These are phyloP conservation scores for Tricholoma saponaceum DNA, from an alignment of 768 basidiomycete species.

Conservation along the genomic window DNA sequence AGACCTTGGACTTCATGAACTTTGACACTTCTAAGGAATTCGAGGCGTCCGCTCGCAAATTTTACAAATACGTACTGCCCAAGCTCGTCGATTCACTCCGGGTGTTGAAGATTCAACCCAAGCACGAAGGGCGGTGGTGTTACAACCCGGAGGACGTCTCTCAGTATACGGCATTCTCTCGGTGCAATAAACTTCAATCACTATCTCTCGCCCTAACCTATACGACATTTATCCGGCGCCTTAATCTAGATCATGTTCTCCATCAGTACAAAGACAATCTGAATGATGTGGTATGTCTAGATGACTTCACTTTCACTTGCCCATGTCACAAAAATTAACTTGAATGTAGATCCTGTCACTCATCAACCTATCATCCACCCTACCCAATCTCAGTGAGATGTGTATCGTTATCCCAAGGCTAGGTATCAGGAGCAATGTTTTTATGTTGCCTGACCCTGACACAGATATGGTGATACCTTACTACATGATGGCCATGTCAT, in stretches of 20 bases:
- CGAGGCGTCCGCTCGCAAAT: neutral
- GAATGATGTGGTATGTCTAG: neutral
- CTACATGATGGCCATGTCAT: neutral
- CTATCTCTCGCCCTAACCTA: neutral
- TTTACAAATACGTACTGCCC: neutral
- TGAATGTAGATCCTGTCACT: neutral
- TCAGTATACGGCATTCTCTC: neutral
- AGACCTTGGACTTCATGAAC: neutral
- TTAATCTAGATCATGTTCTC: neutral
- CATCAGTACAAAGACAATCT: neutral
- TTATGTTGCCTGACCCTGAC: neutral
- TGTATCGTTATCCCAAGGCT: neutral
- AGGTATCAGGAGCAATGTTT: neutral
- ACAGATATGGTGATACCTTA: neutral
- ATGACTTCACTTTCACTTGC: neutral
- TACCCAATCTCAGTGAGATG: neutral
- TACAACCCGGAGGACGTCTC: neutral
- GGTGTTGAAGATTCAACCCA: neutral
- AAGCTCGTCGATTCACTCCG: neutral
- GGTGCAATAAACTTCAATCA: neutral
- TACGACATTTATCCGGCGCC: neutral
- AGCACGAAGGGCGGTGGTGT: neutral
- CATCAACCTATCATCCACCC: neutral
- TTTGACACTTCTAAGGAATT: neutral
- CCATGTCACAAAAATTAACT: neutral